Base-by-base conservation (phyloP, 306 rosid genomes). In the Phaseolus lunatus region DNA sequence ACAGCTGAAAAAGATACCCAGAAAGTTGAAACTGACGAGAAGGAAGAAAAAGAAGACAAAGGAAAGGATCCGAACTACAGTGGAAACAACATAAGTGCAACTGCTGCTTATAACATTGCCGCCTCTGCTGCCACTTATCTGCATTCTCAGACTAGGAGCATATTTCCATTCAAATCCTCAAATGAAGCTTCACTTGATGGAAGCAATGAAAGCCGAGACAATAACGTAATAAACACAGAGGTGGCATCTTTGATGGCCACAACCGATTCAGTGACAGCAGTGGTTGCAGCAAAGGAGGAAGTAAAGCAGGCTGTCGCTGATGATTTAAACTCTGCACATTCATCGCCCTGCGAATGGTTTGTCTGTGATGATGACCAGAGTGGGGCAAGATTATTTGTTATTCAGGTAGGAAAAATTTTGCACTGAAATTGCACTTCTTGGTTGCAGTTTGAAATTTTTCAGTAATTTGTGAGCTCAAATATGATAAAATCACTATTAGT, bases 291-390 rank as follows among this genome's bases (percentile, higher is more conserved):
- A 48, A 85, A 90, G 88, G 97, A 95, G 83, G 97, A 95, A 85
- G 97, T 90, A 70, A 95, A 95, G 78, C 98, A 95, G 87, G 98
- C 97, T 44, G 97, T 95, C 69, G 97, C 98, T 14, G 98, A 95
- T 69, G 88, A 89, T 82, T 78, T 95, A 67, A 95, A 84, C 78
- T 95, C 98, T 41, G 84, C 74, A 24, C 68, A 35, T n/a, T 95
- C 96, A 23, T 84, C 99, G 10, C 99, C 98, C 0, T 95, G 97
- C 11, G 99, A 89, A 70, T 95, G 99, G 99, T 95, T 81, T 66
- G 77, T 95, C 61, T 92, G 99, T 20, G 99, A 95, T 39, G 91
- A 95, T 33, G 93, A 88, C 81, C 84, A 82, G 80, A 89, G 82
- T 70, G 84, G 88, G 56, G 87, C 97, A 45, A 82, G 98, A 83